These are phyloP conservation scores for Phytopythium chamaehyphon DNA, from an alignment of 352 stramenopile species.

Conservation along the genomic window DNA sequence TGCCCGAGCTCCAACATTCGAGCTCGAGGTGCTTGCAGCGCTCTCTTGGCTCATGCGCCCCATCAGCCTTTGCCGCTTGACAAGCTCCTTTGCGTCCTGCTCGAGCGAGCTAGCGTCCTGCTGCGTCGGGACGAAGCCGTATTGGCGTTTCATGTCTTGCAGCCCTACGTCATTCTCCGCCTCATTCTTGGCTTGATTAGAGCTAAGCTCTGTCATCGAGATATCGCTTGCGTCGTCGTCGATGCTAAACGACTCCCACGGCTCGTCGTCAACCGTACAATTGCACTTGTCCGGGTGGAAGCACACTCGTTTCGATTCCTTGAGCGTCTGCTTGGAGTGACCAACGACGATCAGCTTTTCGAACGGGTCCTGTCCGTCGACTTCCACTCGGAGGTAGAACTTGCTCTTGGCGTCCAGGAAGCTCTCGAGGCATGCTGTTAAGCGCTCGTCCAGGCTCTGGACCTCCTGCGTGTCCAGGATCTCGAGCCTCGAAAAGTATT, in stretches of 20 bases:
- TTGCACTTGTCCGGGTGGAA: conserved; percentile 34
- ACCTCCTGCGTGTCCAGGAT: conserved; percentile 53
- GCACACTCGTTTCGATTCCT: conserved; percentile 35
- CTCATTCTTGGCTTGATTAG: not conserved
- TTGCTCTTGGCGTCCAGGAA: conserved; percentile 35
- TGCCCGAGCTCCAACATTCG: too few relatives aligned
- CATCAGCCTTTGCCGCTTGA: conserved; percentile 3
- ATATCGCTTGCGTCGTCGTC: conserved; percentile 10
- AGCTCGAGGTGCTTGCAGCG: too few relatives aligned
- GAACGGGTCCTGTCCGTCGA: conserved; percentile 57
- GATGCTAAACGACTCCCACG: conserved; percentile 54
- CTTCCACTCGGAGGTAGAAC: conserved; percentile 43
- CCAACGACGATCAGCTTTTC: too few relatives aligned
- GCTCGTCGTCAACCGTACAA: conserved; percentile 42
- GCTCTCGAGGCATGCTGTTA: conserved; percentile 34
- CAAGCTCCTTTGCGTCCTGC: conserved; percentile 29
- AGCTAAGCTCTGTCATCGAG: not conserved
- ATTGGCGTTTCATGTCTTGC: conserved; percentile 61
- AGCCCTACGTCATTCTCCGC: conserved; percentile 39
- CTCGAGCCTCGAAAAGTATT: conserved; percentile 56
- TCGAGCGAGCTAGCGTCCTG: conserved; percentile 13
- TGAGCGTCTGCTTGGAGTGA: too few relatives aligned
- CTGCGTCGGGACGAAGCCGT: conserved; percentile 36
- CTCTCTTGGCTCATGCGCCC: too few relatives aligned
- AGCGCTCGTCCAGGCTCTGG: conserved; percentile 43